Percentiles rank a stretch among this genome's conserved stretches.
phyloP scores from a whole-genome alignment of 257 asterid genomes.

The Striga asiatica region DNA sequence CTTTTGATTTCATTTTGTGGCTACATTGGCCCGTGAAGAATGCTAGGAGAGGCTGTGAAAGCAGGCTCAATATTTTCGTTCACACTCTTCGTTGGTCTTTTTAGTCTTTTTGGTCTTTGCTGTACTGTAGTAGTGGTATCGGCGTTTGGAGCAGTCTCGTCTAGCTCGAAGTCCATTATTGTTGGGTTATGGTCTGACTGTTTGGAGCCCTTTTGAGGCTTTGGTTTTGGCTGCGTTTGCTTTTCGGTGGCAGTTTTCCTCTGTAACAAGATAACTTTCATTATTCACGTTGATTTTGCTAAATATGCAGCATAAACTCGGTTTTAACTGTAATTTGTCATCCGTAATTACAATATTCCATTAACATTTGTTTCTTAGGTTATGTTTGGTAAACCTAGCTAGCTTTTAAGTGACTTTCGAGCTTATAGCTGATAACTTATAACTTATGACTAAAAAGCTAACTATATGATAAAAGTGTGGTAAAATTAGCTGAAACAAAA shows the following conservation, averaged over 20 bases:
- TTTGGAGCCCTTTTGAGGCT: slow-evolving; percentile 47
- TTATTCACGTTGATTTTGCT: neutral
- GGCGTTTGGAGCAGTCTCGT: slow-evolving; percentile 30
- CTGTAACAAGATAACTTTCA: slow-evolving; percentile 28
- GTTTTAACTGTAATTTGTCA: too few species aligned
- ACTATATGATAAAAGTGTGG: too few species aligned
- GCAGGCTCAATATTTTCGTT: slow-evolving; percentile 89
- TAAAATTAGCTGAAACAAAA: too few species aligned
- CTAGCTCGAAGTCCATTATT: slow-evolving; percentile 34
- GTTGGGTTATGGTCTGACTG: slow-evolving; percentile 30
- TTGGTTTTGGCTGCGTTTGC: slow-evolving; percentile 37
- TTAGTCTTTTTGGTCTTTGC: slow-evolving; percentile 81
- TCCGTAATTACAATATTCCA: too few species aligned
- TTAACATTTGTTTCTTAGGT: too few species aligned
- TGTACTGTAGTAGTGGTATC: slow-evolving; percentile 38
- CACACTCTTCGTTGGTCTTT: slow-evolving; percentile 89
- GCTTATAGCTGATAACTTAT: too few species aligned
- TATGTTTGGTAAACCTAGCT: too few species aligned
- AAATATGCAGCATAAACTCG: slow-evolving; percentile 5
- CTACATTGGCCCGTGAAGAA: too few species aligned
- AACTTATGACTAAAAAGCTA: too few species aligned
- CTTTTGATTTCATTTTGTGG: too few species aligned
- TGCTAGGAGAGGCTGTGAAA: slow-evolving; percentile 39
- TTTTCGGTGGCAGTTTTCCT: slow-evolving; percentile 52
- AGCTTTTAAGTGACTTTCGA: too few species aligned